Conservation (phyloP, 352 stramenopile genomes). For the Phytophthora syringae region DNA sequence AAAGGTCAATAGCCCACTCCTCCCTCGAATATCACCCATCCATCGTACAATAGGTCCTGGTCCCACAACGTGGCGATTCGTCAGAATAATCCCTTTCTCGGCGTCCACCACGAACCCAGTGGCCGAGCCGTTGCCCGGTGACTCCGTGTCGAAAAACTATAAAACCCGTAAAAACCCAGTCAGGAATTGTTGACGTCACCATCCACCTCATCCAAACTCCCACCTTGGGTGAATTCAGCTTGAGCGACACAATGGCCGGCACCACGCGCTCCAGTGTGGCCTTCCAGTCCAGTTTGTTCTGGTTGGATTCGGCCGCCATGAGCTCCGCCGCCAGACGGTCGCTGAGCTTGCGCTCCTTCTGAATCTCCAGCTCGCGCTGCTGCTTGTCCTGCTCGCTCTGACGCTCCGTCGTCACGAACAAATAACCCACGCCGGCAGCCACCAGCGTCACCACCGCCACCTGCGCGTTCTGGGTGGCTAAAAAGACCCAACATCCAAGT, state of each 20-base stretch:
- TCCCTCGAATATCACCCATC: not conserved
- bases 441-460: constrained; percentile 37
- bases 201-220: not conserved
- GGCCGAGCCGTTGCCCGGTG: constrained; percentile 85
- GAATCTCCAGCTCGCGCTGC: constrained; percentile 69
- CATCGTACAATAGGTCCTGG: constrained; percentile 79
- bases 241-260: constrained; percentile 88
- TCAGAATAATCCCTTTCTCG: constrained; percentile 92
- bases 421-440: constrained; percentile 53
- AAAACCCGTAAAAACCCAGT: constrained; percentile 27
- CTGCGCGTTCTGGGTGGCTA: constrained; percentile 34
- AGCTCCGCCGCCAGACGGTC: constrained; percentile 69
- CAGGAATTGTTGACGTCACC: constrained; percentile 7
- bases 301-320: constrained; percentile 67
- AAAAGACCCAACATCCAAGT: constrained; percentile 5
- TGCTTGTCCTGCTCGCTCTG: constrained; percentile 60
- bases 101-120: constrained; percentile 94
- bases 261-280: constrained; percentile 85
- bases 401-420: constrained; percentile 50
- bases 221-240: constrained; percentile 89
- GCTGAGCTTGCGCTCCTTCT: constrained; percentile 67
- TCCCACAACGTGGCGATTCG: constrained; percentile 93
- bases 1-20: not conserved
- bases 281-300: constrained; percentile 83
- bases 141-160: constrained; percentile 92